Evolutionary conservation across 441 rosid species (phyloP).

Genomic region (Biscutella laevigata): DNA sequence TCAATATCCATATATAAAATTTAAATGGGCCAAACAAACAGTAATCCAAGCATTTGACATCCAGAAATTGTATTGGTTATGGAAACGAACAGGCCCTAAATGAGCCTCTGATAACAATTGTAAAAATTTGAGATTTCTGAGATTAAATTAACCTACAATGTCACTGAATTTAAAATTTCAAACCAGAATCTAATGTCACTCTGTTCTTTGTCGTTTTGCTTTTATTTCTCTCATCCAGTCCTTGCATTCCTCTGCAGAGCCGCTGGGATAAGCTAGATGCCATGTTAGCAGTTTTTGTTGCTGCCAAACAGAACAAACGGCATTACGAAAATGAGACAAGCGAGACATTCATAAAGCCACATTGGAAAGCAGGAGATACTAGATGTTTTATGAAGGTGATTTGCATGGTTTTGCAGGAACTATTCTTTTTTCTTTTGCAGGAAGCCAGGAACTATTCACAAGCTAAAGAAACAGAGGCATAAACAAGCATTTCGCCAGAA

Average conservation of each 20-base stretch:
- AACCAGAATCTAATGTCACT: slow-evolving; percentile 20
- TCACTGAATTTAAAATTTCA: background rate
- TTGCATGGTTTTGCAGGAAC: background rate
- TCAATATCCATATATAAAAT: too few species aligned
- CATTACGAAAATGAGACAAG: background rate
- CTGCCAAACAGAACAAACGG: slow-evolving; percentile 33
- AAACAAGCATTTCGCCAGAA: slow-evolving; percentile 5
- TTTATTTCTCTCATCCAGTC: slow-evolving; percentile 78
- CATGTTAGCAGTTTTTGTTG: slow-evolving; percentile 68
- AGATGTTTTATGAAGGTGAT: background rate
- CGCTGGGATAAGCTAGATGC: slow-evolving; percentile 73
- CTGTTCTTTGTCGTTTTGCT: slow-evolving; percentile 45
- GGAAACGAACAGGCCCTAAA: too few species aligned
- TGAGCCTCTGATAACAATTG: too few species aligned
- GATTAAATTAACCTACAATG: background rate
- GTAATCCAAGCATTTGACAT: too few species aligned
- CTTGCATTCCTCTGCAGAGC: slow-evolving; percentile 70
- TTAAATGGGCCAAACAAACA: too few species aligned
- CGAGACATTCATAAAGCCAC: background rate
- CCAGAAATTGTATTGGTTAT: too few species aligned
- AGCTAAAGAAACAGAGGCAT: background rate
- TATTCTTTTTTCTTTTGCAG: too few species aligned
- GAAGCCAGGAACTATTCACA: too few species aligned
- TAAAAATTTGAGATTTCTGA: background rate
- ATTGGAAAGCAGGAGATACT: background rate